A percentile compares a stretch with the other conserved stretches of the same genome.
phyloP scores from a whole-genome alignment of 768 basidiomycete genomes.

The Chalciporus chontae region DNA sequence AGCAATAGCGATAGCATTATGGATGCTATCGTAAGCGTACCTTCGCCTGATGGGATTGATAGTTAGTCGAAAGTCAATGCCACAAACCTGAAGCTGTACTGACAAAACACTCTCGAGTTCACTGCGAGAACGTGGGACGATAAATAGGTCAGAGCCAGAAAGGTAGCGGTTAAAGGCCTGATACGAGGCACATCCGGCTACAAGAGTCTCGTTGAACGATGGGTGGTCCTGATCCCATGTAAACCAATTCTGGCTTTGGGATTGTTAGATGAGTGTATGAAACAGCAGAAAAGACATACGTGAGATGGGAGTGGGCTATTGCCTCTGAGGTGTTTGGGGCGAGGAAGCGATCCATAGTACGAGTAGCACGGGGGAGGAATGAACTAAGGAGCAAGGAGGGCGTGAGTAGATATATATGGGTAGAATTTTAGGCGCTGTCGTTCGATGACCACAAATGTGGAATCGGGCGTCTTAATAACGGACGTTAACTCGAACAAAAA shows the following conservation, averaged over 20 bases:
- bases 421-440: conserved; percentile 6
- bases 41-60: conserved; percentile 46
- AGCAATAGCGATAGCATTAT: conserved; percentile 72
- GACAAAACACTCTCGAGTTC: conserved; percentile 75
- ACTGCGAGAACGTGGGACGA: conserved; percentile 57
- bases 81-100: conserved; percentile 27
- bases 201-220: conserved; percentile 66
- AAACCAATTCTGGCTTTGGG: conserved; percentile 58
- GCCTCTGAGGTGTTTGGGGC: conserved; percentile 75
- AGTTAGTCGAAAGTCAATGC: conserved; percentile 4
- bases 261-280: conserved; percentile 14
- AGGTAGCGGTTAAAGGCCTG: conserved; percentile 74
- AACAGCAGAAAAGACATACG: conserved; percentile 39
- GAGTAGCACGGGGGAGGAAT: neutral
- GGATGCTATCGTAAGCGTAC: conserved; percentile 77
- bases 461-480: conserved; percentile 4
- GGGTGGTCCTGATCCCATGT: conserved; percentile 71
- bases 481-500: neutral
- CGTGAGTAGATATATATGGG: conserved; percentile 6
- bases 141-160: conserved; percentile 64
- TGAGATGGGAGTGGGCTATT: conserved; percentile 61
- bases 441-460: neutral
- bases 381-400: neutral
- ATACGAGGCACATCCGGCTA: conserved; percentile 79
- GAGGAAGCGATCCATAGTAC: conserved; percentile 64